phyloP scores from a whole-genome alignment of 441 rosid species.

The Theobroma grandiflorum region DNA sequence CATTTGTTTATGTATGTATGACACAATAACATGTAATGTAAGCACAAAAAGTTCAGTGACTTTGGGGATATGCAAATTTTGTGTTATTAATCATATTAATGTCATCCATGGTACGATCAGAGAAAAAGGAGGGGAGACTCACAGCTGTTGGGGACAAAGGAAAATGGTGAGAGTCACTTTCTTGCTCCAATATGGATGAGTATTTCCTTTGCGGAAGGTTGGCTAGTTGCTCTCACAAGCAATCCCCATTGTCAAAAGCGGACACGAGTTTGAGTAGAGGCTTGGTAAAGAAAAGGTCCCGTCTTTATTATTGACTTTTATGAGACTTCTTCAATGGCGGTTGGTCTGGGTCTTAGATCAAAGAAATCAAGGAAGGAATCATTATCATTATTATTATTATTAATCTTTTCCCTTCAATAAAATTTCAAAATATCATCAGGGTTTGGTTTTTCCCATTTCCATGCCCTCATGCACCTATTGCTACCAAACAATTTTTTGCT shows the following conservation, averaged over 20 bases:
- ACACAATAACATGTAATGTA: conserved; percentile 38
- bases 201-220: conserved; percentile 20
- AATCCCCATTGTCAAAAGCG: conserved; percentile 38
- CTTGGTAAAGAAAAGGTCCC: conserved; percentile 43
- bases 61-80: conserved; percentile 9
- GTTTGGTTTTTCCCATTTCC: not conserved
- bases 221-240: conserved; percentile 52
- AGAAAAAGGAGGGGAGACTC: not conserved
- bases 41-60: conserved; percentile 24
- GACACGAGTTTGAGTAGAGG: conserved; percentile 49
- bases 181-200: conserved; percentile 30
- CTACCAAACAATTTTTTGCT: no score
- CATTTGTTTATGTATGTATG: conserved; percentile 44
- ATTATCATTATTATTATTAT: not conserved
- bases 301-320: conserved; percentile 12
- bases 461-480: not conserved
- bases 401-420: not conserved
- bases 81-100: not conserved
- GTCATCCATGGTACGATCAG: not conserved
- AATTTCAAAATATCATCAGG: not conserved
- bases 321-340: conserved; percentile 8
- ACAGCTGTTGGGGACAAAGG: not conserved
- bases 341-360: not conserved
- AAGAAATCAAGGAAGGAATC: not conserved
- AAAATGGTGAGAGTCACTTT: conserved; percentile 38